A percentile compares a stretch with the other conserved stretches of the same genome.
Evolutionary conservation across 1,284 basidiomycete species (phyloP).

Genomic region (Trametes pubescens): DNA sequence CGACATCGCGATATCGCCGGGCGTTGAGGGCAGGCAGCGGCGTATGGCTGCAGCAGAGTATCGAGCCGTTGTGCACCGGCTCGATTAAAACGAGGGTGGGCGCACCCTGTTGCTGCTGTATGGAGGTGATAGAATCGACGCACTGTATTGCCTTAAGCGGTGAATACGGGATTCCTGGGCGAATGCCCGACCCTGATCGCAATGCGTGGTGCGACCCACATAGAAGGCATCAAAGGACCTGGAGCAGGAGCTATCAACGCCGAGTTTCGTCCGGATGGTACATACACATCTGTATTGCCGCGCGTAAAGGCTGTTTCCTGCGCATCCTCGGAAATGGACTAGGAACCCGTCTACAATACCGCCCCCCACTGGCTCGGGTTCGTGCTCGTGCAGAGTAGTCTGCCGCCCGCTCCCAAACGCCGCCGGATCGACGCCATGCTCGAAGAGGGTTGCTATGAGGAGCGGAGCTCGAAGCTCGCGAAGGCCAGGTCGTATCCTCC

Average conservation of each 20-base stretch:
- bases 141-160: slow-evolving; percentile 3
- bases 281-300: slow-evolving; percentile 28
- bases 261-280: slow-evolving; percentile 28
- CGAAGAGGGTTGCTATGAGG: slow-evolving; percentile 21
- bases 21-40: slow-evolving; percentile 6
- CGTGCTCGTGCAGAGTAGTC: slow-evolving; percentile 3
- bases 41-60: slow-evolving; percentile 1
- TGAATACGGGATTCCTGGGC: slow-evolving; percentile 8
- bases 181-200: slow-evolving; percentile 28
- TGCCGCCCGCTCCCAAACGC: neutral
- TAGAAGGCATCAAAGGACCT: slow-evolving; percentile 17
- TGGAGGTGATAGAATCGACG: slow-evolving; percentile 7
- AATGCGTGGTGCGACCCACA: slow-evolving; percentile 18
- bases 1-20: neutral
- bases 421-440: slow-evolving; percentile 1
- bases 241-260: slow-evolving; percentile 22
- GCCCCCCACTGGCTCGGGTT: neutral
- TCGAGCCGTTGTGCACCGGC: neutral
- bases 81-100: slow-evolving; percentile 12
- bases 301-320: slow-evolving; percentile 13
- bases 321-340: slow-evolving; percentile 19
- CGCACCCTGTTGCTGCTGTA: slow-evolving; percentile 6
- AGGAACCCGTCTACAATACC: slow-evolving; percentile 7
- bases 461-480: slow-evolving; percentile 79
- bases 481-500: slow-evolving; percentile 96